Conservation (phyloP, 2,329 filamentous ascomycete species). For the Alternaria arborescens region DNA sequence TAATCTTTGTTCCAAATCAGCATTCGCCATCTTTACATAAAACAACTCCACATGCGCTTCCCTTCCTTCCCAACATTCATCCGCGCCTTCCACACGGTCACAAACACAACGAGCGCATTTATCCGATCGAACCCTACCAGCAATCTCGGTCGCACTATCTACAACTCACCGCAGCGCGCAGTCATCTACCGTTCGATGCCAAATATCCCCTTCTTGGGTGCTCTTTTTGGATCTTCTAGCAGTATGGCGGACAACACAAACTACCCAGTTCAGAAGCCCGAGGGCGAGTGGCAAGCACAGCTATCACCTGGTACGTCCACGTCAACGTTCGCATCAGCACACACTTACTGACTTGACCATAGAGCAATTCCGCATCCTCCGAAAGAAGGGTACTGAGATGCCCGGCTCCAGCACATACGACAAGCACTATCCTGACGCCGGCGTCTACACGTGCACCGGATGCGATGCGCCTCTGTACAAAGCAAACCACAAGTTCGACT, state of each 20-base stretch:
- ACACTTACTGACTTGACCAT: constrained; percentile 22
- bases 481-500: constrained; percentile 93
- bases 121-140: constrained; percentile 45
- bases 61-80: constrained; percentile 58
- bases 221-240: constrained; percentile 72
- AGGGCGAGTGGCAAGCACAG: constrained; percentile 89
- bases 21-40: neutral
- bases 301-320: constrained; percentile 70
- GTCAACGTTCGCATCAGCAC: neutral
- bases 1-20: constrained; percentile 10
- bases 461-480: constrained; percentile 91
- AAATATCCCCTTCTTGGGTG: constrained; percentile 78
- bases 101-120: constrained; percentile 54
- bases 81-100: constrained; percentile 57
- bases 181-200: constrained; percentile 67
- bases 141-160: constrained; percentile 46
- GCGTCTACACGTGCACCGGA: constrained; percentile 86
- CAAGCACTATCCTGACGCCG: constrained; percentile 78
- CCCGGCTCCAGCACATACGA: constrained; percentile 84
- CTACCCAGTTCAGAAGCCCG: constrained; percentile 80
- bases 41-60: constrained; percentile 56
- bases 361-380: constrained; percentile 96
- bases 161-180: constrained; percentile 38
- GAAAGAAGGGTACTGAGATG: constrained; percentile 89
- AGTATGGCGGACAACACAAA: constrained; percentile 64